Percentiles rank a stretch among this genome's conserved stretches.
Evolutionary conservation across 192 early-diverging fungal genomes (phyloP).

Genomic region (Gaertneriomyces sp.): DNA sequence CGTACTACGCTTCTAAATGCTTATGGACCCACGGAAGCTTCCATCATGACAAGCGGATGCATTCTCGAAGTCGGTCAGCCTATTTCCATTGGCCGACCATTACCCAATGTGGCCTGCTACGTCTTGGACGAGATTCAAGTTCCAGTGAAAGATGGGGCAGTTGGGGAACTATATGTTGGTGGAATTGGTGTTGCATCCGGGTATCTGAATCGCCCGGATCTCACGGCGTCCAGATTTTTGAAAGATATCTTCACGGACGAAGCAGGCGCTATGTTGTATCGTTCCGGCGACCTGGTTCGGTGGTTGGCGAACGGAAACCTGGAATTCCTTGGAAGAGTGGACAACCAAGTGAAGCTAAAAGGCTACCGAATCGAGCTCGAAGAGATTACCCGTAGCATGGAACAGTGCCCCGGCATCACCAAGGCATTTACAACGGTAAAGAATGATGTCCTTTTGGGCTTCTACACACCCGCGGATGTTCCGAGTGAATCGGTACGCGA

Average conservation of each 20-base stretch:
- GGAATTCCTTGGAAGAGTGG: constrained; percentile 31
- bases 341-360: constrained; percentile 37
- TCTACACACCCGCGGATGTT: constrained; percentile 20
- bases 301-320: constrained; percentile 23
- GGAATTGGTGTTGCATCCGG: constrained; percentile 19
- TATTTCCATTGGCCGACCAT: background rate
- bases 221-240: constrained; percentile 16
- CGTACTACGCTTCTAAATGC: constrained; percentile 17
- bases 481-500: background rate
- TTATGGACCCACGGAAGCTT: constrained; percentile 40
- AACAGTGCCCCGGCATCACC: background rate
- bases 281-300: constrained; percentile 20
- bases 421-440: constrained; percentile 30
- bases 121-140: background rate
- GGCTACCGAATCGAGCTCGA: constrained; percentile 39
- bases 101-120: background rate
- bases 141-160: constrained; percentile 2
- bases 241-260: too few species aligned
- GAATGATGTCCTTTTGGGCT: constrained; percentile 30
- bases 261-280: background rate
- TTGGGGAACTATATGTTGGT: constrained; percentile 27
- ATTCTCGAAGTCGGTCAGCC: background rate
- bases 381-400: constrained; percentile 21
- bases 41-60: constrained; percentile 13
- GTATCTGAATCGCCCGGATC: constrained; percentile 28